Conservation (phyloP, 2,329 filamentous ascomycete genomes). For the Dactylellina parvicollis region DNA sequence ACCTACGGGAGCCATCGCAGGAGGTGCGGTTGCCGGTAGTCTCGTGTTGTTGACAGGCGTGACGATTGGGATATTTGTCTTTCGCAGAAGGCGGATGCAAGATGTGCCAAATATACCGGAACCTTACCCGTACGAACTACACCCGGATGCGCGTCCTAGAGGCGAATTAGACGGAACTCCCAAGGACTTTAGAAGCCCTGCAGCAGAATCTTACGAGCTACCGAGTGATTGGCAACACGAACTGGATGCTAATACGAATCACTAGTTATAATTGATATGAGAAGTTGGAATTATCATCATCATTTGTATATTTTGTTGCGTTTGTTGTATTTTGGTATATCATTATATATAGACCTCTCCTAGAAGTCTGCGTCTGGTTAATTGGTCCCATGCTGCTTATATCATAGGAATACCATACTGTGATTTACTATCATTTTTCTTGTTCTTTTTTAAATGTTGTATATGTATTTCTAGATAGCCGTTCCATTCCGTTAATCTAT, state of each 20-base stretch:
- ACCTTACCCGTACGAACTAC: neutral
- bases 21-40: neutral
- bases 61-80: neutral
- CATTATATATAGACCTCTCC: no score
- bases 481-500: no score
- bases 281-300: no score
- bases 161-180: conserved; percentile 6
- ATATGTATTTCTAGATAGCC: no score
- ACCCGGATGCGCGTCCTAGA: neutral
- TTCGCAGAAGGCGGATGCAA: neutral
- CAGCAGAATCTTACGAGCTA: neutral
- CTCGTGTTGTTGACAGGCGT: neutral
- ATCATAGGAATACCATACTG: no score
- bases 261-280: no score
- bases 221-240: neutral
- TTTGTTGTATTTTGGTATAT: no score
- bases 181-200: neutral
- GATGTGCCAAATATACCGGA: conserved; percentile 17
- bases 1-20: conserved; percentile 6
- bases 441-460: no score
- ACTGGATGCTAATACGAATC: neutral
- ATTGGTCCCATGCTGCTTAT: no score
- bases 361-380: no score
- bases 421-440: no score
- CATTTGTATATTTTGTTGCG: no score